A percentile compares a stretch with the other conserved stretches of the same genome.
Conservation (phyloP, 345 rosid species). For the Ailanthus altissimus region DNA sequence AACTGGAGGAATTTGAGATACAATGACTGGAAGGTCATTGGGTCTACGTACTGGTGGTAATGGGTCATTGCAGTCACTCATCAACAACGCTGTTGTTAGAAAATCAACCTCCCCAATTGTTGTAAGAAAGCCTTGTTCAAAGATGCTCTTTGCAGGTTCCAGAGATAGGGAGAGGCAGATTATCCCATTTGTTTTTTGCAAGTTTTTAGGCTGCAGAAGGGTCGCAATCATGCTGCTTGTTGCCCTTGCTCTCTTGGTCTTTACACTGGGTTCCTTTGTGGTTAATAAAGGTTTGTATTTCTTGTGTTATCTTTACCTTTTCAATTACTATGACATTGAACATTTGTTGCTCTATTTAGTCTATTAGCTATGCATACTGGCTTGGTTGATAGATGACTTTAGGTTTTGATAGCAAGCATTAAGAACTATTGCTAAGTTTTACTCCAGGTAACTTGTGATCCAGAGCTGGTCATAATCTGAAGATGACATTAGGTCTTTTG, state of each 20-base stretch:
- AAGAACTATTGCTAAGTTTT: not conserved
- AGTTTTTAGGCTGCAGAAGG: constrained; percentile 55
- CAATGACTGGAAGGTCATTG: constrained; percentile 79
- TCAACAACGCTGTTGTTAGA: constrained; percentile 19
- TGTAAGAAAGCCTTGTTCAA: constrained; percentile 39
- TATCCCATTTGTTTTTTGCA: constrained; percentile 52
- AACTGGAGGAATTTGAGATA: constrained; percentile 46
- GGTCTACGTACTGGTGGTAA: constrained; percentile 60
- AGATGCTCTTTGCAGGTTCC: constrained; percentile 50
- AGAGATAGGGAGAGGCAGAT: constrained; percentile 84
- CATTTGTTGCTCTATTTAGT: not conserved
- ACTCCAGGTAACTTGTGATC: not conserved
- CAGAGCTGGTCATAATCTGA: not conserved
- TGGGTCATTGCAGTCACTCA: constrained; percentile 50
- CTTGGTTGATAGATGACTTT: not conserved
- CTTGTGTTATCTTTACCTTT: not conserved
- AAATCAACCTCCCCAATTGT: constrained; percentile 29
- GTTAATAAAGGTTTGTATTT: constrained; percentile 62
- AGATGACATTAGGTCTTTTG: not conserved
- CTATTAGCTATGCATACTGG: not conserved
- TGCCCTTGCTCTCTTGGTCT: constrained; percentile 65
- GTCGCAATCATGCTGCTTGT: constrained; percentile 72
- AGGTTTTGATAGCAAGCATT: not conserved
- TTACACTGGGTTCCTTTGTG: constrained; percentile 62
- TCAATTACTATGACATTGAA: not conserved